Percentiles rank a stretch among this genome's conserved stretches.
Evolutionary conservation across 2,329 filamentous ascomycete genomes (phyloP).

Genomic region (Pseudogymnoascus sp.): DNA sequence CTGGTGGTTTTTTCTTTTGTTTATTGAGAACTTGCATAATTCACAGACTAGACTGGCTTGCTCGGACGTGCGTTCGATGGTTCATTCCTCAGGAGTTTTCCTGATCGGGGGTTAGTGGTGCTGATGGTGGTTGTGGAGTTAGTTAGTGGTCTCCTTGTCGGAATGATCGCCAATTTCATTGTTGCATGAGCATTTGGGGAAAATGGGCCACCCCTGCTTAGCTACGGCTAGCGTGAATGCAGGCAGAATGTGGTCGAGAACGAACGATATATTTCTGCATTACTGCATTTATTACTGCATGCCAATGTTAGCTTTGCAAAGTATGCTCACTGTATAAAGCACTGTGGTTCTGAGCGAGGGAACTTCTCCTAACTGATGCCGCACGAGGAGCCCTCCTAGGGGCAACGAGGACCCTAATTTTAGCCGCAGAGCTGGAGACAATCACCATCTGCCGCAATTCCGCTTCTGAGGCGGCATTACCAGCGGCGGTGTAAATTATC

Average conservation of each 20-base stretch:
- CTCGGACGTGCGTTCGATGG: not conserved
- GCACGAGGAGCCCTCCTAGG: not conserved
- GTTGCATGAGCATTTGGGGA: not conserved
- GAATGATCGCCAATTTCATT: conserved; percentile 8
- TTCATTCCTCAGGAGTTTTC: not conserved
- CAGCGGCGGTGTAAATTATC: not conserved
- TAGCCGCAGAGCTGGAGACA: not conserved
- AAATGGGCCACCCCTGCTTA: not conserved
- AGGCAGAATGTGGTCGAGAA: not conserved
- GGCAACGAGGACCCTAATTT: not conserved
- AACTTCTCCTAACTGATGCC: not conserved
- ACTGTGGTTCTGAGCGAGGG: not conserved
- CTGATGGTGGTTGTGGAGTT: not conserved
- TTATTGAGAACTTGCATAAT: conserved; percentile 7
- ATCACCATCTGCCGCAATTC: not conserved
- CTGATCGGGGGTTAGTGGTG: not conserved
- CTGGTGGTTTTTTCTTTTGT: not conserved
- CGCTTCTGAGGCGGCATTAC: not conserved
- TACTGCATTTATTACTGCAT: not conserved
- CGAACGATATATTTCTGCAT: not conserved
- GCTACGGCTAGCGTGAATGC: not conserved
- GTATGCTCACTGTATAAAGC: not conserved
- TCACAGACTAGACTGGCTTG: not conserved
- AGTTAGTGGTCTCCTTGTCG: not conserved
- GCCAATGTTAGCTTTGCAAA: not conserved